Evolutionary conservation across 257 asterid genomes (phyloP).

Genomic region (Striga asiatica): DNA sequence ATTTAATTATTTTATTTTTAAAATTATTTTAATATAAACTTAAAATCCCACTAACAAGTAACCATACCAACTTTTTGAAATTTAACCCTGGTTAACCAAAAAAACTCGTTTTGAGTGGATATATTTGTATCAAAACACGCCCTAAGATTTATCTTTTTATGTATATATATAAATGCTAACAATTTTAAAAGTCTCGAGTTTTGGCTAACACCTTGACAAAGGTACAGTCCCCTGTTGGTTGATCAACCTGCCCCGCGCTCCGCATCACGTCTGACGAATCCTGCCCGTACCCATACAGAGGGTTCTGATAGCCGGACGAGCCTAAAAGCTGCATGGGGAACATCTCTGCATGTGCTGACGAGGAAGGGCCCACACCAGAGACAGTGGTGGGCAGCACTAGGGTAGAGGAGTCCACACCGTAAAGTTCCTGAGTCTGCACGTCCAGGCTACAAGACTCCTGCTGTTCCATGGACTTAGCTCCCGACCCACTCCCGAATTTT

Average conservation of each 20-base stretch:
- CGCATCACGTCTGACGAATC: constrained; percentile 69
- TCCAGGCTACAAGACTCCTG: constrained; percentile 42
- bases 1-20: too few species aligned
- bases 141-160: too few species aligned
- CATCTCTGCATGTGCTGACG: constrained; percentile 50
- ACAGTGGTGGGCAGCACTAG: constrained; percentile 66
- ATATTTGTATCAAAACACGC: too few species aligned
- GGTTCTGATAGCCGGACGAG: constrained; percentile 52
- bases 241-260: constrained; percentile 48
- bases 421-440: constrained; percentile 52
- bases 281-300: constrained; percentile 53
- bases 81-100: too few species aligned
- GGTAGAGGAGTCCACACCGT: constrained; percentile 58
- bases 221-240: constrained; percentile 36
- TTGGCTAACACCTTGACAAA: constrained; percentile 62
- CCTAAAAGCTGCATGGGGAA: constrained; percentile 55
- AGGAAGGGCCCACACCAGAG: constrained; percentile 38
- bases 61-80: too few species aligned
- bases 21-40: too few species aligned
- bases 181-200: too few species aligned
- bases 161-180: too few species aligned
- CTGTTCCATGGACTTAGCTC: constrained; percentile 39
- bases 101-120: too few species aligned
- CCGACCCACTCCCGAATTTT: constrained; percentile 37
- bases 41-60: too few species aligned